A percentile compares a stretch with the other conserved stretches of the same genome.
Conservation (phyloP, 768 basidiomycete genomes). For the Thelephora ganbajun region DNA sequence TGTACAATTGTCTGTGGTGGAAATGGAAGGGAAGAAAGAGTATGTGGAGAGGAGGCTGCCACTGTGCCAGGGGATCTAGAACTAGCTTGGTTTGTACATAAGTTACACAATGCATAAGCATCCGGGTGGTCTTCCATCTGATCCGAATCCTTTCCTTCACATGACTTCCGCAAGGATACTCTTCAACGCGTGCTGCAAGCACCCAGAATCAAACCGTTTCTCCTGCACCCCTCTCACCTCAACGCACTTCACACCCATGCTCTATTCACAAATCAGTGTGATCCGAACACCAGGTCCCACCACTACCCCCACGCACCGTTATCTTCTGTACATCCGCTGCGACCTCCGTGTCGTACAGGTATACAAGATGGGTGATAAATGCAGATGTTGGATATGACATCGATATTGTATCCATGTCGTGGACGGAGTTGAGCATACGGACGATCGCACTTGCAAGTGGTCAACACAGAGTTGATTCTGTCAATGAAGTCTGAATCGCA, state of each 20-base stretch:
- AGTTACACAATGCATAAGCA: too few species aligned
- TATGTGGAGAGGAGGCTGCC: too few species aligned
- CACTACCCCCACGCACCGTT: constrained; percentile 31
- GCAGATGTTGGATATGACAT: constrained; percentile 56
- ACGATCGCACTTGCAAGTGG: constrained; percentile 41
- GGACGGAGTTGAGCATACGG: constrained; percentile 52
- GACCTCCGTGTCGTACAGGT: constrained; percentile 51
- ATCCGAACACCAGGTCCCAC: neutral
- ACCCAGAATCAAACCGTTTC: constrained; percentile 29
- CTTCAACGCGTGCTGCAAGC: constrained; percentile 30
- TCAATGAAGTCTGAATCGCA: constrained; percentile 14
- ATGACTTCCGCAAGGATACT: constrained; percentile 11
- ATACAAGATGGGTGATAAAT: constrained; percentile 77
- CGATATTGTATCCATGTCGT: constrained; percentile 32
- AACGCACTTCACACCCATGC: constrained; percentile 46
- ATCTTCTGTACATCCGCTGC: constrained; percentile 46
- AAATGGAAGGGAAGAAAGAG: too few species aligned
- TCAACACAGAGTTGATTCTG: constrained; percentile 5
- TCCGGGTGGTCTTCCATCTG: too few species aligned
- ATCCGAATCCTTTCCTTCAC: too few species aligned
- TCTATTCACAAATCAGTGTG: constrained; percentile 19
- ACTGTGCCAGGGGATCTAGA: too few species aligned
- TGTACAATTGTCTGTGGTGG: too few species aligned
- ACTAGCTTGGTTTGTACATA: too few species aligned
- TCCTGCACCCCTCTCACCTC: constrained; percentile 24